A percentile compares a stretch with the other conserved stretches of the same genome.
These are phyloP conservation scores for Penicillium crustosum DNA, from an alignment of 2,329 filamentous ascomycete genomes.

Conservation along the genomic window DNA sequence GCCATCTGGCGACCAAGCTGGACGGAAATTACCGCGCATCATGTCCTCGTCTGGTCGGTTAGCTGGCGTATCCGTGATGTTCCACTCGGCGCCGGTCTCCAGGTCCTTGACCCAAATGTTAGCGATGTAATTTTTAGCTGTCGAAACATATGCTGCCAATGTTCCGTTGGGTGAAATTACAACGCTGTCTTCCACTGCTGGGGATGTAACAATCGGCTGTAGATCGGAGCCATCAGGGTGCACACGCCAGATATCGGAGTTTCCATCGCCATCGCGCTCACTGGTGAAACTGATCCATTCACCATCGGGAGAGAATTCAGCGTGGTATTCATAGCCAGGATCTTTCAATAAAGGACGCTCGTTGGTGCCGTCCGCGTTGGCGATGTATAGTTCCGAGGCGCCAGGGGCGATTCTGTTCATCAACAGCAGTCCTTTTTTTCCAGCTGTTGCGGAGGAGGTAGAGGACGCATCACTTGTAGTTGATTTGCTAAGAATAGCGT, in stretches of 20 bases:
- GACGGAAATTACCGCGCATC: constrained; percentile 42
- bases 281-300: constrained; percentile 44
- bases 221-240: constrained; percentile 38
- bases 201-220: constrained; percentile 34
- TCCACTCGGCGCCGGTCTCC: constrained; percentile 31
- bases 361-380: constrained; percentile 43
- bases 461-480: background rate
- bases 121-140: constrained; percentile 34
- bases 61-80: constrained; percentile 40
- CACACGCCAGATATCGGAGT: constrained; percentile 45
- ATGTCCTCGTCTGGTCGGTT: constrained; percentile 16
- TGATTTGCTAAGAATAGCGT: background rate
- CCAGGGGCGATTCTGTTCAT: constrained; percentile 42
- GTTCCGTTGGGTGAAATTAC: constrained; percentile 43
- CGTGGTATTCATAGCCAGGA: constrained; percentile 43
- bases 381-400: constrained; percentile 31
- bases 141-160: constrained; percentile 44
- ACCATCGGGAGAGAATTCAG: constrained; percentile 40
- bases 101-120: constrained; percentile 47
- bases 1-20: constrained; percentile 45
- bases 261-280: constrained; percentile 43
- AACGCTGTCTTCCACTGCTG: constrained; percentile 41
- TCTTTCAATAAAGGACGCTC: constrained; percentile 36
- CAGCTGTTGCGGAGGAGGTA: background rate
- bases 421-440: constrained; percentile 26